Conservation (phyloP, 352 stramenopile species). For the Pythium aquatile region DNA sequence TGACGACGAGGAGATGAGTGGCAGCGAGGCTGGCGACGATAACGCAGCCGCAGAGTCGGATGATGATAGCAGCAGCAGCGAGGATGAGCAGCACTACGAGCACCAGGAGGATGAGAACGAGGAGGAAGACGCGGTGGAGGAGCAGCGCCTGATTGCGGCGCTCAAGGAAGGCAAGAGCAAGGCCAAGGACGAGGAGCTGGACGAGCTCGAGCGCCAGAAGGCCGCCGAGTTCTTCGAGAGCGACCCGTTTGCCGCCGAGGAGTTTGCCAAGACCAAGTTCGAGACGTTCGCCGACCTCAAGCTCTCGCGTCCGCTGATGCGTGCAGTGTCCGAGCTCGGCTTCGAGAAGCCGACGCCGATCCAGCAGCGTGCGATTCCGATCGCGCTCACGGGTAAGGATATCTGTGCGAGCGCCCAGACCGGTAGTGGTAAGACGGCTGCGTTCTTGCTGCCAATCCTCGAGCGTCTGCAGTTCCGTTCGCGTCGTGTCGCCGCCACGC, state of each 20-base stretch:
- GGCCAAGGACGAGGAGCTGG: constrained; percentile 57
- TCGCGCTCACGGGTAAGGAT: constrained; percentile 95
- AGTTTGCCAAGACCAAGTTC: constrained; percentile 83
- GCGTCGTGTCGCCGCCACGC: constrained; percentile 83
- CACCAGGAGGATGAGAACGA: constrained; percentile 49
- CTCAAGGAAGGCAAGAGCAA: constrained; percentile 59
- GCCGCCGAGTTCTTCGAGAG: constrained; percentile 80
- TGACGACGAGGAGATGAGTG: constrained; percentile 18
- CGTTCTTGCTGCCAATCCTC: constrained; percentile 97
- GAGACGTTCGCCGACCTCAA: constrained; percentile 96
- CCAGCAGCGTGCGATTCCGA: constrained; percentile 92
- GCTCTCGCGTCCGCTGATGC: constrained; percentile 95
- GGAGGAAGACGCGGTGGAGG: constrained; percentile 73
- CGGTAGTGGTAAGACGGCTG: constrained; percentile 97
- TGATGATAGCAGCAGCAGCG: constrained; percentile 29
- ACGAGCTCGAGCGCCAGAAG: constrained; percentile 79
- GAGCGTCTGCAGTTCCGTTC: constrained; percentile 96
- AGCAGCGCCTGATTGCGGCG: constrained; percentile 64
- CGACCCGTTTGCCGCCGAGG: constrained; percentile 72
- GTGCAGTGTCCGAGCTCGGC: constrained; percentile 94
- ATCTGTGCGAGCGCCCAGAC: constrained; percentile 97
- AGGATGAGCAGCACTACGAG: constrained; percentile 36
- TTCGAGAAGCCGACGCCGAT: constrained; percentile 97
- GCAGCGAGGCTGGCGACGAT: constrained; percentile 28
- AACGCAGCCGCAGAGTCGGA: constrained; percentile 17